Conservation (phyloP, 2,329 filamentous ascomycete species). For the Dactylellina cionopaga region DNA sequence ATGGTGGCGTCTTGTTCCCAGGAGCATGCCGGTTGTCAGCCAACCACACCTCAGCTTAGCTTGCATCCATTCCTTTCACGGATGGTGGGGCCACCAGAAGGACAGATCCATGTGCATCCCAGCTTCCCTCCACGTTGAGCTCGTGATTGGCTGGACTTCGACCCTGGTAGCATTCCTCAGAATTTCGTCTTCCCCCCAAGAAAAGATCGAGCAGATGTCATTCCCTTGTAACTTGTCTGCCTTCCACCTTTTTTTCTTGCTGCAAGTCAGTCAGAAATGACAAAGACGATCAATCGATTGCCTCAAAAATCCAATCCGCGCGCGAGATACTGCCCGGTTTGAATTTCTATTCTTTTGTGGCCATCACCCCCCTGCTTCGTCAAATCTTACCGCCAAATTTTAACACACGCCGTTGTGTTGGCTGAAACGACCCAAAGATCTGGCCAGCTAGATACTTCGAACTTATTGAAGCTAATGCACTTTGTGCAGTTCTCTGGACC, state of each 20-base stretch:
- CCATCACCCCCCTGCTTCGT: not conserved
- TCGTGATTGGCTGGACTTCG: constrained; percentile 52
- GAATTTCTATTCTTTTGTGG: constrained; percentile 10
- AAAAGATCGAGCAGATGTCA: not conserved
- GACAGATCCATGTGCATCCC: constrained; percentile 49
- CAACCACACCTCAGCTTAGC: constrained; percentile 44
- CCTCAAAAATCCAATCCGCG: constrained; percentile 25
- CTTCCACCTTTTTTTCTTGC: constrained; percentile 8
- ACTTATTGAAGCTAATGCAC: constrained; percentile 31
- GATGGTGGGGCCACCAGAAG: constrained; percentile 47
- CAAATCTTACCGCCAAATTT: constrained; percentile 23
- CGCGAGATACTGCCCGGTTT: constrained; percentile 19
- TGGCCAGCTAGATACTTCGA: constrained; percentile 25
- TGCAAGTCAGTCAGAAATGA: constrained; percentile 33
- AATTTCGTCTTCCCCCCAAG: constrained; percentile 21
- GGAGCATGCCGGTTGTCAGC: constrained; percentile 44
- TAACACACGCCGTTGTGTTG: constrained; percentile 45
- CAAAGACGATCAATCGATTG: constrained; percentile 24
- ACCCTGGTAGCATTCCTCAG: constrained; percentile 47
- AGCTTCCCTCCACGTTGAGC: constrained; percentile 48
- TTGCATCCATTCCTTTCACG: constrained; percentile 47
- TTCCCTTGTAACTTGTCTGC: constrained; percentile 20
- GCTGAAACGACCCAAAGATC: constrained; percentile 8
- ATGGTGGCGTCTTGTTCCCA: constrained; percentile 46
- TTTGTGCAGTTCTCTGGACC: constrained; percentile 9